Conservation (phyloP, 441 rosid species). For the Erodium moschatum region DNA sequence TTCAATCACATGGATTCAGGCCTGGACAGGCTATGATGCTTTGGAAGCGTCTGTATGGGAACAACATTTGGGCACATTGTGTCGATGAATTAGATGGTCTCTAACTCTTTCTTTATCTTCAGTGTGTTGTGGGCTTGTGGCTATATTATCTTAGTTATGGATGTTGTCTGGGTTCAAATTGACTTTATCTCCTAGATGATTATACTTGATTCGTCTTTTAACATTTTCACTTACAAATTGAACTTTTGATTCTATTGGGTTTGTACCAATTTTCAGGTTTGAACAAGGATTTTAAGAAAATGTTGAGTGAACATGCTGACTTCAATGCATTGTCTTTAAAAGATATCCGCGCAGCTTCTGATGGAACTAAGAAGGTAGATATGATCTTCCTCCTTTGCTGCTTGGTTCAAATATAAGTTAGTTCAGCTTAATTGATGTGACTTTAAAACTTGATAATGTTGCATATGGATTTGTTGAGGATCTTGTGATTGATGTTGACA, state of each 20-base stretch:
- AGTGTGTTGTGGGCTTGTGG: neutral
- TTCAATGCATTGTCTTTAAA: slow-evolving; percentile 60
- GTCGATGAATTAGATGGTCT: slow-evolving; percentile 54
- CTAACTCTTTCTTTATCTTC: neutral
- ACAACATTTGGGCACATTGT: slow-evolving; percentile 53
- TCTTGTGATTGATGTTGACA: slow-evolving; percentile 54
- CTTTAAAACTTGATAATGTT: neutral
- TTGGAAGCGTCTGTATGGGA: slow-evolving; percentile 76
- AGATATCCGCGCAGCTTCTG: slow-evolving; percentile 54
- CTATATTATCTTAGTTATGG: neutral
- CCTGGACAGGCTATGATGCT: slow-evolving; percentile 90
- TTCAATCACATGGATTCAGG: slow-evolving; percentile 64
- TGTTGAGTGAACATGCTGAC: slow-evolving; percentile 52
- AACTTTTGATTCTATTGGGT: neutral
- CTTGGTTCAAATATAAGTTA: no score
- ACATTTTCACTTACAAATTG: neutral
- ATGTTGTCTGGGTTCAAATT: neutral
- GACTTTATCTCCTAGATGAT: neutral
- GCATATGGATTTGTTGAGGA: slow-evolving; percentile 20
- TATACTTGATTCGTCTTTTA: neutral
- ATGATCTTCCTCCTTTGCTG: slow-evolving; percentile 3
- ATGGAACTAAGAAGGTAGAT: slow-evolving; percentile 82
- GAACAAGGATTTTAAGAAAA: slow-evolving; percentile 74
- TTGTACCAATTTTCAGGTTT: slow-evolving; percentile 36
- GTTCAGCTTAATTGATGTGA: neutral